Evolutionary conservation across 2,329 filamentous ascomycete genomes (phyloP).

Genomic region (Lachnellula cervina): DNA sequence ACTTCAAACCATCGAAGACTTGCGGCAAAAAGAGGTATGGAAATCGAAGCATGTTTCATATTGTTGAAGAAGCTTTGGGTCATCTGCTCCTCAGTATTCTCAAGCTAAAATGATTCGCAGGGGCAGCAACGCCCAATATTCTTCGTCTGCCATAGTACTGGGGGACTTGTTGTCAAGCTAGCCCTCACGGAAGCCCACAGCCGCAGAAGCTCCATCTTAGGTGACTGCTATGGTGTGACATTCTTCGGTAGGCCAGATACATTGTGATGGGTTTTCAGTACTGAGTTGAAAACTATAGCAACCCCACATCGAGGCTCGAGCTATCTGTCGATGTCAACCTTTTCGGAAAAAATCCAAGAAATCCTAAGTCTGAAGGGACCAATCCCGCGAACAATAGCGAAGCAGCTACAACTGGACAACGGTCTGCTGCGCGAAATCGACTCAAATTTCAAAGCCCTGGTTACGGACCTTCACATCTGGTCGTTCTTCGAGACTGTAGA

Average conservation of each 20-base stretch:
- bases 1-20: slow-evolving; percentile 1
- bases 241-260: slow-evolving; percentile 3
- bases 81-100: background rate
- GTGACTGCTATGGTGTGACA: slow-evolving; percentile 7
- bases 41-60: background rate
- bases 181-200: slow-evolving; percentile 1
- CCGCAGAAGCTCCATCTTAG: background rate
- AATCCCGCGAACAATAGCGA: background rate
- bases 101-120: background rate
- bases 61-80: background rate
- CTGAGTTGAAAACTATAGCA: background rate
- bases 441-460: slow-evolving; percentile 5
- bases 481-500: slow-evolving; percentile 11
- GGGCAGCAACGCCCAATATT: slow-evolving; percentile 1
- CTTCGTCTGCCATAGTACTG: slow-evolving; percentile 7
- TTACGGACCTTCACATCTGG: slow-evolving; percentile 8
- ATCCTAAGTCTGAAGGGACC: background rate
- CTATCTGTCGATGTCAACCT: slow-evolving; percentile 3
- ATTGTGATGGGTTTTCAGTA: background rate
- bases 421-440: slow-evolving; percentile 2
- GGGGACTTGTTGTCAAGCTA: slow-evolving; percentile 4
- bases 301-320: slow-evolving; percentile 9
- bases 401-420: slow-evolving; percentile 1
- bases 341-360: background rate
- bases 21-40: slow-evolving; percentile 1